A percentile compares a stretch with the other conserved stretches of the same genome.
These are phyloP conservation scores for Trametes polyzona DNA, from an alignment of 1,284 basidiomycete species.

Conservation along the genomic window DNA sequence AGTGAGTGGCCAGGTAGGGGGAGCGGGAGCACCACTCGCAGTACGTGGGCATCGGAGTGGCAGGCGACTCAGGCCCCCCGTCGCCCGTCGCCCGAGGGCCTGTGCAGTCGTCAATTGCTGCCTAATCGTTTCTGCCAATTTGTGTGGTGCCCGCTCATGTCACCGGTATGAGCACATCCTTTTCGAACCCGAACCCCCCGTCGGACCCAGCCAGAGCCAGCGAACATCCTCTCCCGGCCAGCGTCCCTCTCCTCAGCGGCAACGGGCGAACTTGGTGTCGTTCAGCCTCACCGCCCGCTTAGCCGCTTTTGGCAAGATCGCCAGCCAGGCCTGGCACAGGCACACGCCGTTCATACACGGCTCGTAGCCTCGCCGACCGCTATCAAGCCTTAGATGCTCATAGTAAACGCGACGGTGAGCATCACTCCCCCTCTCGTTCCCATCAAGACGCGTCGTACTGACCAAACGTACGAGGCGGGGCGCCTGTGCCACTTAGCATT, in stretches of 20 bases:
- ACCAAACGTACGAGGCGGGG: slow-evolving; percentile 1
- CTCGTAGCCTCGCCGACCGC: neutral
- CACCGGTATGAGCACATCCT: slow-evolving; percentile 1
- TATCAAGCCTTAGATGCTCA: neutral
- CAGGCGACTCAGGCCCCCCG: too few relatives aligned
- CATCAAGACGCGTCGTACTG: neutral
- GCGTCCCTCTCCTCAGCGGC: too few relatives aligned
- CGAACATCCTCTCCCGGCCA: too few relatives aligned
- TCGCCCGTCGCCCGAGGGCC: neutral
- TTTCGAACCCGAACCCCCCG: neutral
- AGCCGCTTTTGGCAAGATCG: neutral
- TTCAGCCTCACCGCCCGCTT: neutral
- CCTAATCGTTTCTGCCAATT: slow-evolving; percentile 22
- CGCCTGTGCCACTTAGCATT: slow-evolving; percentile 13
- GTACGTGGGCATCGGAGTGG: too few relatives aligned
- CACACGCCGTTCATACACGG: neutral
- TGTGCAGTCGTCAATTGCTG: slow-evolving; percentile 12
- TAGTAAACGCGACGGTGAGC: slow-evolving; percentile 2
- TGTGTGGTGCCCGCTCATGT: slow-evolving; percentile 19
- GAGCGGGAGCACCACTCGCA: too few relatives aligned
- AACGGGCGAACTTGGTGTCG: neutral
- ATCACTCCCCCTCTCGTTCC: neutral
- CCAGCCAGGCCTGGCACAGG: neutral
- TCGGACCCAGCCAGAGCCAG: neutral
- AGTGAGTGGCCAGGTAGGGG: too few relatives aligned